A percentile compares a stretch with the other conserved stretches of the same genome.
Conservation (phyloP, 2,329 filamentous ascomycete species). For the Phyllosticta citribraziliensis region DNA sequence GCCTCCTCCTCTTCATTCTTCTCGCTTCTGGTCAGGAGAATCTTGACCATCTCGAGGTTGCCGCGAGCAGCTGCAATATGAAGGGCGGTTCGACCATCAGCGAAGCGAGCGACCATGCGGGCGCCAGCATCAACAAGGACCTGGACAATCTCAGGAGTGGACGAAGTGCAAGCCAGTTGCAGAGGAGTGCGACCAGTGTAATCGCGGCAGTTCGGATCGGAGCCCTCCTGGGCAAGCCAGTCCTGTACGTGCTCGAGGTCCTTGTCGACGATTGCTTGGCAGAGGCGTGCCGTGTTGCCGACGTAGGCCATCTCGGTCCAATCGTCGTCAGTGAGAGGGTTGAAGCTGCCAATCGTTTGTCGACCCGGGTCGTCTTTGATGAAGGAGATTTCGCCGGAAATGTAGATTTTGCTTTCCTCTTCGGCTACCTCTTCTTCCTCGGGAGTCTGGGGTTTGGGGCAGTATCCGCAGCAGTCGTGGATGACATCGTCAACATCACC, state of each 20-base stretch:
- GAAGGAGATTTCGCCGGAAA: constrained; percentile 64
- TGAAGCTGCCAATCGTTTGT: constrained; percentile 63
- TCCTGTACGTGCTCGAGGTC: constrained; percentile 61
- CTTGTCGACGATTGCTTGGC: constrained; percentile 68
- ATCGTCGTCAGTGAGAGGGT: constrained; percentile 70
- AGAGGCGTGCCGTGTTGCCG: constrained; percentile 66
- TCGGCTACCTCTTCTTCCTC: constrained; percentile 63
- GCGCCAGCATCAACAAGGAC: constrained; percentile 62
- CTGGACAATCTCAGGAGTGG: constrained; percentile 60
- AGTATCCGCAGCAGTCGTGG: constrained; percentile 72
- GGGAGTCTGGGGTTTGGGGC: constrained; percentile 57
- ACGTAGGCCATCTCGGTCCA: constrained; percentile 91
- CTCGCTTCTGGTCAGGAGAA: constrained; percentile 63
- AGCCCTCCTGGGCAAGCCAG: constrained; percentile 58
- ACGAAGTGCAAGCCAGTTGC: constrained; percentile 63
- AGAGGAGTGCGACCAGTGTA: constrained; percentile 71
- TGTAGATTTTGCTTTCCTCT: constrained; percentile 64
- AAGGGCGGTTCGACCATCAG: constrained; percentile 72
- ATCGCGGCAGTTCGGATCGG: constrained; percentile 64
- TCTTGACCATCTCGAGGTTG: constrained; percentile 56
- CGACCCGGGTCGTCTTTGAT: constrained; percentile 73
- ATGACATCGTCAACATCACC: constrained; percentile 65
- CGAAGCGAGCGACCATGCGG: constrained; percentile 62
- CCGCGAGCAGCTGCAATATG: constrained; percentile 70
- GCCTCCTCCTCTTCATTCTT: constrained; percentile 61